Percentiles rank a stretch among this genome's conserved stretches.
Evolutionary conservation across 2,329 filamentous ascomycete genomes (phyloP).

Genomic region (Zymoseptoria ardabiliae): DNA sequence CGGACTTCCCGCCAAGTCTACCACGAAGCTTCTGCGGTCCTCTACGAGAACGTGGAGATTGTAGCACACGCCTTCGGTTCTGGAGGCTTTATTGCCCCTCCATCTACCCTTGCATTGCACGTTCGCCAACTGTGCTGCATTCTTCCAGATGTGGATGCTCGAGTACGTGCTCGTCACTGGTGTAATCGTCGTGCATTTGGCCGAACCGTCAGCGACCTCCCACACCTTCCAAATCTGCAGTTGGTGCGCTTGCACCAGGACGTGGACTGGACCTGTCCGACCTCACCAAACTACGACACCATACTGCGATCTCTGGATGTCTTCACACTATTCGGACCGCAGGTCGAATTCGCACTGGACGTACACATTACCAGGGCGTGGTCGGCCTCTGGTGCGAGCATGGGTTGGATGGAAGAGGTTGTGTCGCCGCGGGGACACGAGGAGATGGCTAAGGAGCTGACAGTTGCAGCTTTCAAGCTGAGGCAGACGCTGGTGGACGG

Average conservation of each 20-base stretch:
- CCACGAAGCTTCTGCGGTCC: background rate
- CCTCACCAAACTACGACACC: too few species aligned
- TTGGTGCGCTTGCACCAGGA: background rate
- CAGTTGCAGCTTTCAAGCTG: background rate
- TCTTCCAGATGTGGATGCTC: background rate
- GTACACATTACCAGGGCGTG: background rate
- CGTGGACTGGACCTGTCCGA: too few species aligned
- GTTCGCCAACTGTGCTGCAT: background rate
- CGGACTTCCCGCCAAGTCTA: background rate
- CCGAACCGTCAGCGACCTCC: too few species aligned
- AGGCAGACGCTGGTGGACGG: background rate
- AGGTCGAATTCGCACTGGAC: background rate
- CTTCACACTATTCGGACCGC: background rate
- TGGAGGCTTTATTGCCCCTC: too few species aligned
- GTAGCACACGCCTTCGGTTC: too few species aligned
- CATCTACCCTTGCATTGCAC: too few species aligned
- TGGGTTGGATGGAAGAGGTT: background rate
- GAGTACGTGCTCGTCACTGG: too few species aligned
- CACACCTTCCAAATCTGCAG: background rate
- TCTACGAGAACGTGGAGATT: background rate
- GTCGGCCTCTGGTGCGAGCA: background rate
- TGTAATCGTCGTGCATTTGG: too few species aligned
- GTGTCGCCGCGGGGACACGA: background rate
- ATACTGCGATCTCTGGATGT: too few species aligned
- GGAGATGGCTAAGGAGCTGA: background rate